Conservation (phyloP, 2,329 filamentous ascomycete genomes). For the Epichloe baconii region DNA sequence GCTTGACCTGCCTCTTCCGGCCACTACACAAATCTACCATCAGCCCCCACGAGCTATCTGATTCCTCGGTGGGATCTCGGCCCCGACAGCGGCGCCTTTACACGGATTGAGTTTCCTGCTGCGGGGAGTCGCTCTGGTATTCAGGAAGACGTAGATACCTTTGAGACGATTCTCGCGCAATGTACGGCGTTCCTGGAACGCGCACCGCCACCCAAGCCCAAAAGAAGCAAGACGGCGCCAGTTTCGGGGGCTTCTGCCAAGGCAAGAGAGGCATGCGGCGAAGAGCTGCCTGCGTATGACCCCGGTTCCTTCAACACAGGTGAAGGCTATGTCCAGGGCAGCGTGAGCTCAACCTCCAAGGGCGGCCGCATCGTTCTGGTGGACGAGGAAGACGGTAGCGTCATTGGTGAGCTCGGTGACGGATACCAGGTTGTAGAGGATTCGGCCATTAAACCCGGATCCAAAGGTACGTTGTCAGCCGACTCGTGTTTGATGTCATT, state of each 20-base stretch:
- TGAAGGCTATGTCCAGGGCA: conserved; percentile 59
- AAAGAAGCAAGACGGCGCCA: conserved; percentile 16
- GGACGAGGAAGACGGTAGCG: conserved; percentile 90
- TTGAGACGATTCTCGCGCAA: conserved; percentile 95
- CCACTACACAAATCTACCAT: conserved; percentile 94
- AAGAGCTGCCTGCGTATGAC: conserved; percentile 56
- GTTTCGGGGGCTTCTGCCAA: conserved; percentile 20
- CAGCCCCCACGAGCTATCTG: conserved; percentile 87
- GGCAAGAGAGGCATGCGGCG: conserved; percentile 26
- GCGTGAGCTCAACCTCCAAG: conserved; percentile 38
- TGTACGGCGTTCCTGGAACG: conserved; percentile 92
- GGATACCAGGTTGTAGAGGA: conserved; percentile 73
- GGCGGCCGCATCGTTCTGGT: conserved; percentile 78
- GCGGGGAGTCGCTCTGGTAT: conserved; percentile 58
- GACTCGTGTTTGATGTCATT: background rate
- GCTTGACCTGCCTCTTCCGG: conserved; percentile 83
- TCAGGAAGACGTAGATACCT: conserved; percentile 90
- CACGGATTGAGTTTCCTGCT: conserved; percentile 76
- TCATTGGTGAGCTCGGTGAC: conserved; percentile 81
- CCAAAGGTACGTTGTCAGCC: conserved; percentile 56
- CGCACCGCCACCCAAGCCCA: conserved; percentile 45
- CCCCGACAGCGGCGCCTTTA: conserved; percentile 79
- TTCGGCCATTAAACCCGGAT: conserved; percentile 63
- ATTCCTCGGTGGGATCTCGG: conserved; percentile 93
- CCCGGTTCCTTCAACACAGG: conserved; percentile 69